Base-by-base conservation (phyloP, 179 eudicot species). In the Vitellaria paradoxa region DNA sequence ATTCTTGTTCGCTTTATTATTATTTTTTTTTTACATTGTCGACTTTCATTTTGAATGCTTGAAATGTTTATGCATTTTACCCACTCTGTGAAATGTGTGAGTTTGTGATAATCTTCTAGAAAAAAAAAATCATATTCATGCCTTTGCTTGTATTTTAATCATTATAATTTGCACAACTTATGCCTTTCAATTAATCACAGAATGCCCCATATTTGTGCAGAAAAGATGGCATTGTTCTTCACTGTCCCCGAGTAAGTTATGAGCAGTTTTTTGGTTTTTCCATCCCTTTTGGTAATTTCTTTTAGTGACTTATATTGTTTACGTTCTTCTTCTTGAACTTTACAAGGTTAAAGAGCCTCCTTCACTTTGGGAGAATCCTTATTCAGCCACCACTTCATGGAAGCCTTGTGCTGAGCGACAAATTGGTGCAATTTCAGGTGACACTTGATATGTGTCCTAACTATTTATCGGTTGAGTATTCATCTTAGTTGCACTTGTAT, bases 341-440 rank as follows among this genome's bases (percentile, higher is more conserved):
- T 50, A 20, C 42, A 81, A 96, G 99, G 99, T 92, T 37, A 94
- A 93, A 82, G 99, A 96, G 80, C 73, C 87, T 30, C 86, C 97
- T 74, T 94, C 98, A 10, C 90, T 93, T 7, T 96, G 99, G 99
- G 98, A 96, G 85, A 96, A 96, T 85, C 99, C 99, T 77, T 77
- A 82, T 77, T 87, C 97, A 63, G 97, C 99, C 76, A 96, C 97
- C 30, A 96, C 98, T 15, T 93, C 99, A 42, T 96, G 99, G 99
- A 96, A 92, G 83, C 89, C 99, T 53, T 96, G 98, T 85, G 98
- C 98, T 37, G 98, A 92, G 80, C 91, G 94, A 47, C 90, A 75
- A 23, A 86, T 64, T 80, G 84, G 84, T 68, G 89, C 87, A 81
- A 73, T 90, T 75, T 85, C 96, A 91, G 97, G 99, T 96, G 73